These are phyloP conservation scores for Rutstroemia sp. DNA, from an alignment of 2,329 filamentous ascomycete genomes.

Conservation along the genomic window DNA sequence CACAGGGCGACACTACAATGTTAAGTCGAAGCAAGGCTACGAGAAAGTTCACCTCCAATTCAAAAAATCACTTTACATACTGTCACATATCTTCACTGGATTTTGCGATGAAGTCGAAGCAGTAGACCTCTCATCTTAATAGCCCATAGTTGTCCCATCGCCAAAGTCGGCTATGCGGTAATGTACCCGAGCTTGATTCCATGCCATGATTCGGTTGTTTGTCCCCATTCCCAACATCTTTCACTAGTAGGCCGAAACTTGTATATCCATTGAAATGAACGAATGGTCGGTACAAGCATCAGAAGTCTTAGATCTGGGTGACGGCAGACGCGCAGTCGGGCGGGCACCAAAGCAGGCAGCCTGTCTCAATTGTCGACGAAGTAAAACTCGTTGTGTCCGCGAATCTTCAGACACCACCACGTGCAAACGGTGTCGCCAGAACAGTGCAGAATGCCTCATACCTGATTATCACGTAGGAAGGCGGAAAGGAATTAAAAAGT, in stretches of 20 bases:
- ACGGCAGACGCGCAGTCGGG: neutral
- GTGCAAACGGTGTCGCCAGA: constrained; percentile 55
- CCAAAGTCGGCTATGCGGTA: too few relatives aligned
- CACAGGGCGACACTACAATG: too few relatives aligned
- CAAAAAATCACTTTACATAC: neutral
- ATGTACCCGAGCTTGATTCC: too few relatives aligned
- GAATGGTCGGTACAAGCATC: neutral
- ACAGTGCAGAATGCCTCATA: constrained; percentile 55
- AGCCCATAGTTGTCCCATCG: too few relatives aligned
- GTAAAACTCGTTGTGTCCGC: constrained; percentile 62
- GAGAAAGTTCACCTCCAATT: neutral
- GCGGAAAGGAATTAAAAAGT: constrained; percentile 74
- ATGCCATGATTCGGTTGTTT: too few relatives aligned
- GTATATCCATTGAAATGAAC: neutral
- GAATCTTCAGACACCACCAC: constrained; percentile 38
- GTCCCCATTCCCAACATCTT: too few relatives aligned
- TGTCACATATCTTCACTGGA: neutral
- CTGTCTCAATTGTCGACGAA: constrained; percentile 56
- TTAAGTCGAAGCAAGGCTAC: too few relatives aligned
- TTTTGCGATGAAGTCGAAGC: neutral
- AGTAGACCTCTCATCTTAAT: too few relatives aligned
- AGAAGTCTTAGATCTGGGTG: neutral
- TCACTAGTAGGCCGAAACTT: too few relatives aligned
- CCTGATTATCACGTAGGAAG: constrained; percentile 67
- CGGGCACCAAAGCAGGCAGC: constrained; percentile 38